Percentiles rank a stretch among this genome's conserved stretches.
Conservation (phyloP, 2,329 filamentous ascomycete species). For the Coniochaeta sp. region DNA sequence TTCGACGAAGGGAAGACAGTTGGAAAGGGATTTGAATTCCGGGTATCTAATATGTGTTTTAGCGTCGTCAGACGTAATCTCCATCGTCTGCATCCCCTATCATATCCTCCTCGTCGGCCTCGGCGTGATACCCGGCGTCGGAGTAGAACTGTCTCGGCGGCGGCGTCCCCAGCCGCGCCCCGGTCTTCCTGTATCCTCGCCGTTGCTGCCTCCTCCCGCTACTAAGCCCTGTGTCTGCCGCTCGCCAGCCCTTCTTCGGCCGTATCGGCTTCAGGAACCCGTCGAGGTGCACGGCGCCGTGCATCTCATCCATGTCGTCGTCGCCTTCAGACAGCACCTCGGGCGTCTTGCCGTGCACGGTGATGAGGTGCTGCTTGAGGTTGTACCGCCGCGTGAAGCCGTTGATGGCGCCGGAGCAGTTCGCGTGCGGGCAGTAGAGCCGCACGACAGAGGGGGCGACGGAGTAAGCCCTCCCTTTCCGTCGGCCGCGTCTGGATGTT, state of each 20-base stretch:
- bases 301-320: constrained; percentile 45
- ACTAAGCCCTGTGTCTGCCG: neutral
- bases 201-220: neutral
- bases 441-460: neutral
- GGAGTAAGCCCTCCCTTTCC: neutral
- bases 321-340: constrained; percentile 23
- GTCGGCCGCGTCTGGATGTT: too few relatives aligned
- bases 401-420: constrained; percentile 24
- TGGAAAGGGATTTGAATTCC: neutral
- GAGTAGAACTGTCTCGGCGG: neutral
- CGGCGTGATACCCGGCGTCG: neutral
- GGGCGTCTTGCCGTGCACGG: constrained; percentile 27
- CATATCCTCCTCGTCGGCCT: constrained; percentile 2
- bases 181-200: neutral
- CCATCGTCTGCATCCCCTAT: neutral
- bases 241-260: constrained; percentile 38
- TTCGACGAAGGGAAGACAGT: neutral
- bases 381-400: constrained; percentile 27
- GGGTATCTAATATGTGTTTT: constrained; percentile 1
- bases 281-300: constrained; percentile 61
- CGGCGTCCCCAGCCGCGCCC: neutral
- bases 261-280: constrained; percentile 56
- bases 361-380: constrained; percentile 34
- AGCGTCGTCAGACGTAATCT: constrained; percentile 2
- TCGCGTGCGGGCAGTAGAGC: constrained; percentile 17